Conservation (phyloP, 164 flowering plant genomes). For the Annona squamosa region DNA sequence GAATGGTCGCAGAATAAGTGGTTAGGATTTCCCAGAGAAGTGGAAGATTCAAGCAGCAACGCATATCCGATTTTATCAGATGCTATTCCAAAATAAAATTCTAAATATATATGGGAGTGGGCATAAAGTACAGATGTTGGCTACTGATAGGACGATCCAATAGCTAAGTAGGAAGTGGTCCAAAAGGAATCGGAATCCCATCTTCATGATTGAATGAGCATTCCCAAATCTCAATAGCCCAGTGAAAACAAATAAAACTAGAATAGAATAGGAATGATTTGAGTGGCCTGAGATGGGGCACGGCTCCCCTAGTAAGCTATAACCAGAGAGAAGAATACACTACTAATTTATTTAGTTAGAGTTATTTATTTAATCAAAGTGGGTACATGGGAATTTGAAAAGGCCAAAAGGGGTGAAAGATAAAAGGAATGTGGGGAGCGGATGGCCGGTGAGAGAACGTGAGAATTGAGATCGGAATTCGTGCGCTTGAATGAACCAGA, state of each 20-base stretch:
- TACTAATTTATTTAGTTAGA: background rate
- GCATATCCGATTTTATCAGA: background rate
- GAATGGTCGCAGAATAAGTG: background rate
- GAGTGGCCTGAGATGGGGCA: background rate
- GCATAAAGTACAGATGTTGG: slow-evolving; percentile 5
- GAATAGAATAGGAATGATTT: background rate
- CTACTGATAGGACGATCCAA: slow-evolving; percentile 4
- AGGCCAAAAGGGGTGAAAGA: slow-evolving; percentile 7
- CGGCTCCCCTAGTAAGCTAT: background rate
- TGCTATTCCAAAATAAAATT: background rate
- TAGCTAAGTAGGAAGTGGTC: slow-evolving; percentile 25
- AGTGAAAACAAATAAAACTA: slow-evolving; percentile 12
- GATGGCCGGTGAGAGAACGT: slow-evolving; percentile 35
- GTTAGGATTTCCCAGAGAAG: too few species aligned
- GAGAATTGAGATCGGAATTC: slow-evolving; percentile 25
- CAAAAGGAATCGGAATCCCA: slow-evolving; percentile 41
- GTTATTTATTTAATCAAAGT: background rate
- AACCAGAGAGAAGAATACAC: background rate
- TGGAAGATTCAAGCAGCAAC: background rate
- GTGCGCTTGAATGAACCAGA: slow-evolving; percentile 21
- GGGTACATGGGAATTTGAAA: slow-evolving; percentile 13
- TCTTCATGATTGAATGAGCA: slow-evolving; percentile 39
- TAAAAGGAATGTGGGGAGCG: slow-evolving; percentile 33
- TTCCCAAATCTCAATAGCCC: slow-evolving; percentile 26
- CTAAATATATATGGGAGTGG: background rate